Base-by-base conservation (phyloP, 345 rosid species). In the Bruguiera parviflora region DNA sequence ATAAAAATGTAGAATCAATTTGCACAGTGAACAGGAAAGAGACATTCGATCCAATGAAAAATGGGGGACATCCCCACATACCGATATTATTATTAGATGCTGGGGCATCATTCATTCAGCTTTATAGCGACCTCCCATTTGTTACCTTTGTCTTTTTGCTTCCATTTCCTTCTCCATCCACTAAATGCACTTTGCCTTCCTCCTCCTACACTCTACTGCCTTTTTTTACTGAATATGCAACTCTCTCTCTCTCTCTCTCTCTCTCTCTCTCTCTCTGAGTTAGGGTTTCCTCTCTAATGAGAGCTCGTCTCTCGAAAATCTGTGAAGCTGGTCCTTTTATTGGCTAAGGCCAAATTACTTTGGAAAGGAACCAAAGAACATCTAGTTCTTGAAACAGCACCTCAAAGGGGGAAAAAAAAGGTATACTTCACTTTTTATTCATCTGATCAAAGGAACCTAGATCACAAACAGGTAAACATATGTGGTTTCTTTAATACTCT, bases 31-130 rank as follows among this genome's bases (percentile, higher is more conserved):
- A 81, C 66, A 77, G 76, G 81, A 76, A 73, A 71, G 66, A 61
- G 55, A 74, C 27, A 69, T 61, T 46, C 67, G 66, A 68, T 11
- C 56, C 73, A 79, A 71, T 65, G 79, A 74, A 65, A 56, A 79
- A 78, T 71, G 78, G 82, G 84, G 84, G 85, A 86, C 85, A 83
- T 80, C 79, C 77, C 84, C 84, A 83, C 83, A 78, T 66, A 70
- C 58, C 24, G 76, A 81, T 79, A 79, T 85, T 86, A 85, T 87
- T 84, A 86, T 82, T 86, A 86, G 91, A 88, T 77, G 90, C 80
- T 84, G 80, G 79, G 90, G 84, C 89, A 80, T 81, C 28, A 82
- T 79, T 85, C 94, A 79, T 82, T 85, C 87, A 8, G 37, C 37
- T 83, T 83, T 60, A 39, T 79, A 79, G 86, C 79, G 85, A 79